These are phyloP conservation scores for Aspergillus uvarum DNA, from an alignment of 2,329 filamentous ascomycete species.

Conservation along the genomic window DNA sequence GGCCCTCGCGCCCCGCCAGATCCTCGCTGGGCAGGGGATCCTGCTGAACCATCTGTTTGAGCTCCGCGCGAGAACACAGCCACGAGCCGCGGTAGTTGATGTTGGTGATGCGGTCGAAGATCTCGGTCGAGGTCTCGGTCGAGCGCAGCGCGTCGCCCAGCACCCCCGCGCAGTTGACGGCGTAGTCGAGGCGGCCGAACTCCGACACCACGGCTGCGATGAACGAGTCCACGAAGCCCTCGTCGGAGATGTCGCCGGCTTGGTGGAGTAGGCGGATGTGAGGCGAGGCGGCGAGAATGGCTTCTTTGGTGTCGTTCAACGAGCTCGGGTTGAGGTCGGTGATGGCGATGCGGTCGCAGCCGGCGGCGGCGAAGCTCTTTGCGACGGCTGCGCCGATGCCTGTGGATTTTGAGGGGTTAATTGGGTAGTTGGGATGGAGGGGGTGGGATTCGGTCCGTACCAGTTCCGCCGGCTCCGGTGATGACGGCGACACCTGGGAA, in stretches of 20 bases:
- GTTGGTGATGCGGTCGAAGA: slow-evolving; percentile 55
- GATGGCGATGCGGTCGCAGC: slow-evolving; percentile 54
- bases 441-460: slow-evolving; percentile 21
- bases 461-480: slow-evolving; percentile 51
- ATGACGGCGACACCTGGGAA: slow-evolving; percentile 51
- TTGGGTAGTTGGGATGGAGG: not conserved
- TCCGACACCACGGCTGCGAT: slow-evolving; percentile 25
- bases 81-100: slow-evolving; percentile 57
- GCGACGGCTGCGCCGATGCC: slow-evolving; percentile 59
- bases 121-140: slow-evolving; percentile 47
- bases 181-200: slow-evolving; percentile 56
- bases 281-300: slow-evolving; percentile 36
- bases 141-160: slow-evolving; percentile 26
- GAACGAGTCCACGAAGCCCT: slow-evolving; percentile 45
- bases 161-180: slow-evolving; percentile 58
- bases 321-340: slow-evolving; percentile 52
- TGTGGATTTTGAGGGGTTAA: slow-evolving; percentile 20
- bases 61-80: slow-evolving; percentile 48
- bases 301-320: slow-evolving; percentile 32
- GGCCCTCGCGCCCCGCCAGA: slow-evolving; percentile 28
- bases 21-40: slow-evolving; percentile 44
- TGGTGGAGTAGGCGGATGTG: slow-evolving; percentile 32
- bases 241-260: slow-evolving; percentile 52
- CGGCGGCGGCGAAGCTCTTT: slow-evolving; percentile 51
- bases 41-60: slow-evolving; percentile 50